phyloP scores from a whole-genome alignment of 192 early-diverging fungal species.

The Fimicolochytrium jonesii region DNA sequence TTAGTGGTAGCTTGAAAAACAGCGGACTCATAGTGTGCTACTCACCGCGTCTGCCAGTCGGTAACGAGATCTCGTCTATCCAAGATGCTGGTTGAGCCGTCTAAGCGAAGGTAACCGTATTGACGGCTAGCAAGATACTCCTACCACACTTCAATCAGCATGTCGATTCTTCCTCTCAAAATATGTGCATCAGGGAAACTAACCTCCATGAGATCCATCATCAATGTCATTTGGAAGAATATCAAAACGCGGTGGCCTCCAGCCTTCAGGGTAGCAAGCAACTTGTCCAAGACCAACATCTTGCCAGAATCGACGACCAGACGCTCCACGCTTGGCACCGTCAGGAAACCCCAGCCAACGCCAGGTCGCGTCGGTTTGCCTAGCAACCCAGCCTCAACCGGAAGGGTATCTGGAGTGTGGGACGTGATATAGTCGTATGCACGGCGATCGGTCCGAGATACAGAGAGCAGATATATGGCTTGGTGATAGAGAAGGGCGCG shows the following conservation, averaged over 20 bases:
- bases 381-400: not conserved
- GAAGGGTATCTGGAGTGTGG: not conserved
- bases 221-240: constrained; percentile 87
- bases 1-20: not conserved
- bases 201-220: constrained; percentile 61
- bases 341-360: not conserved
- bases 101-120: constrained; percentile 83
- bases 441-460: not conserved
- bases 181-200: constrained; percentile 35
- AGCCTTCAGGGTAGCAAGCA: constrained; percentile 68
- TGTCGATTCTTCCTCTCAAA: not conserved
- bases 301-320: constrained; percentile 72
- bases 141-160: constrained; percentile 28
- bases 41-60: constrained; percentile 79
- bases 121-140: constrained; percentile 85
- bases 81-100: constrained; percentile 81
- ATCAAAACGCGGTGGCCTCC: constrained; percentile 82
- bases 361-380: constrained; percentile 3
- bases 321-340: not conserved
- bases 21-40: not conserved
- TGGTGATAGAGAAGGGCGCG: not conserved
- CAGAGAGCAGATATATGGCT: not conserved
- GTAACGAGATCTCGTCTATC: constrained; percentile 89
- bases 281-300: constrained; percentile 71
- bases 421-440: too few species aligned